Conservation (phyloP, 305 asterid species). For the Fraxinus baroniana region DNA sequence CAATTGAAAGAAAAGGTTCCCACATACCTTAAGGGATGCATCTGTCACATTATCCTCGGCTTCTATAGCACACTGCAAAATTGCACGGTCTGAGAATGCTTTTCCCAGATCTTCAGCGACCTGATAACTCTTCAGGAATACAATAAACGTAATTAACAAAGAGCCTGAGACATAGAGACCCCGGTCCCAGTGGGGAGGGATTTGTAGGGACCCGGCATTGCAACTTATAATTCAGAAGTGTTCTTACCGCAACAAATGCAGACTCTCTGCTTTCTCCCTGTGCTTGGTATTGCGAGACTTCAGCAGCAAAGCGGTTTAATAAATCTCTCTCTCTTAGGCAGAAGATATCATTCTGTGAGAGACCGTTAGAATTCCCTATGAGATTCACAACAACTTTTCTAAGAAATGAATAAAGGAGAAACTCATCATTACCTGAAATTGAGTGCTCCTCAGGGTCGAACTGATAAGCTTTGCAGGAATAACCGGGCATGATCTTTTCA, state of each 20-base stretch:
- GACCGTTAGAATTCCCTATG: slow-evolving; percentile 13
- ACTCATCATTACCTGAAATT: slow-evolving; percentile 61
- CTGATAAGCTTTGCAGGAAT: slow-evolving; percentile 56
- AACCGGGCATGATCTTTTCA: slow-evolving; percentile 67
- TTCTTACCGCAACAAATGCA: slow-evolving; percentile 58
- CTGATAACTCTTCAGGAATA: slow-evolving; percentile 64
- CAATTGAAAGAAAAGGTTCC: neutral
- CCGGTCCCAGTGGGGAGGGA: neutral
- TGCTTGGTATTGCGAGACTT: slow-evolving; percentile 61
- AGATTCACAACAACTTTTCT: slow-evolving; percentile 3
- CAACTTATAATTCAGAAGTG: neutral
- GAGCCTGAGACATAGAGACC: slow-evolving; percentile 9
- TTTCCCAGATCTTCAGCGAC: slow-evolving; percentile 95
- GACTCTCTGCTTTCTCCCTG: slow-evolving; percentile 80
- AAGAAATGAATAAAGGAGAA: neutral
- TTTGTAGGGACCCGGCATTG: neutral
- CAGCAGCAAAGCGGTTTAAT: slow-evolving; percentile 65
- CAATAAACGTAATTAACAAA: neutral
- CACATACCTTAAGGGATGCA: slow-evolving; percentile 58
- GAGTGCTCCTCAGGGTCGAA: slow-evolving; percentile 44
- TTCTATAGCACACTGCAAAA: slow-evolving; percentile 57
- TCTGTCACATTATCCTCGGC: slow-evolving; percentile 62
- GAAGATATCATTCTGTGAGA: slow-evolving; percentile 61
- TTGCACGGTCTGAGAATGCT: slow-evolving; percentile 80
- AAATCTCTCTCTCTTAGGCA: slow-evolving; percentile 91